Conservation (phyloP, 78 protist genomes). For the Blattamonas nauphoetae region DNA sequence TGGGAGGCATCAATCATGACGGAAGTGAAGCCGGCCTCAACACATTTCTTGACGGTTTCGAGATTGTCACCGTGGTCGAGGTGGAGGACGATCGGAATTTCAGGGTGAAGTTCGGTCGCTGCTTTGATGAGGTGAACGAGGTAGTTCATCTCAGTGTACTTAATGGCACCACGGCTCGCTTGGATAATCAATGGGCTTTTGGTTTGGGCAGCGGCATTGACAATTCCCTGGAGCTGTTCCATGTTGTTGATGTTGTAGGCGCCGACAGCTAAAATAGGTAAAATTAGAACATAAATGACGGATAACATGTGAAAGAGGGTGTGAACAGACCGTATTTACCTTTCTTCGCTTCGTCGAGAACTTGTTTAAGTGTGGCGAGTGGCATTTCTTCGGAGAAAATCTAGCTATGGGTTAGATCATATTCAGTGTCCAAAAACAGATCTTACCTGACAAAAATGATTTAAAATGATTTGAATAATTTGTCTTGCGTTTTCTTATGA, state of each 20-base stretch:
- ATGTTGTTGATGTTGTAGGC: neutral
- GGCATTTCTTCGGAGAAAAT: no score
- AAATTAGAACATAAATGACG: neutral
- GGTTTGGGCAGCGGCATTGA: slow-evolving; percentile 14
- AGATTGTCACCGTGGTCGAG: slow-evolving; percentile 35
- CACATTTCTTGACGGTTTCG: slow-evolving; percentile 5
- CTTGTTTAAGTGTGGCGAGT: slow-evolving; percentile 7
- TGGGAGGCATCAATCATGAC: slow-evolving; percentile 45
- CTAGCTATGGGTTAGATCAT: no score
- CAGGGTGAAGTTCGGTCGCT: slow-evolving; percentile 29
- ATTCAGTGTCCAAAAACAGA: no score
- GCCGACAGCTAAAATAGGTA: neutral
- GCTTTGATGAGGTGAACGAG: slow-evolving; percentile 28
- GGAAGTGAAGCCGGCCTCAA: slow-evolving; percentile 37
- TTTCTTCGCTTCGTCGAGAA: neutral
- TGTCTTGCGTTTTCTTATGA: no score
- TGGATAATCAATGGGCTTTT: slow-evolving; percentile 35
- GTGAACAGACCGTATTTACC: slow-evolving; percentile 7
- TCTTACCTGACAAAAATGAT: no score
- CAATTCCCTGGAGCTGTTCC: slow-evolving; percentile 32
- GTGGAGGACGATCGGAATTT: slow-evolving; percentile 26
- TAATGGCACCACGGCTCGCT: slow-evolving; percentile 29
- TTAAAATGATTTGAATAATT: no score
- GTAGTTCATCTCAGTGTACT: slow-evolving; percentile 20
- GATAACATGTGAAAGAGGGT: slow-evolving; percentile 14